Evolutionary conservation across 2,329 filamentous ascomycete genomes (phyloP).

Genomic region (Chalaropsis ovoidea): DNA sequence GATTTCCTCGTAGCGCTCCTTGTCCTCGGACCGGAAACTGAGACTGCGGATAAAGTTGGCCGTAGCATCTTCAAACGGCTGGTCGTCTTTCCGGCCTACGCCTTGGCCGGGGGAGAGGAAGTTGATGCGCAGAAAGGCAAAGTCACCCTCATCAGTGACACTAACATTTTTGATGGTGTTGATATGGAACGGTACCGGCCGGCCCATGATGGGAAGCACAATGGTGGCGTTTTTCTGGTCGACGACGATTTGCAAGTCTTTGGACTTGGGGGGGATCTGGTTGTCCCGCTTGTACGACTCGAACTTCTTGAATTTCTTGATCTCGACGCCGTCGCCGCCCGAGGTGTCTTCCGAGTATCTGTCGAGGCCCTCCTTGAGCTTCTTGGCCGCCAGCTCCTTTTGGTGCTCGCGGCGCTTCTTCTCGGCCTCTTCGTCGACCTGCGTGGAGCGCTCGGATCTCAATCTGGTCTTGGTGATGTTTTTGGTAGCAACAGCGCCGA

Average conservation of each 20-base stretch:
- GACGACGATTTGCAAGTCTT: slow-evolving; percentile 79
- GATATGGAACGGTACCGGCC: slow-evolving; percentile 96
- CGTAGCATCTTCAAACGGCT: slow-evolving; percentile 91
- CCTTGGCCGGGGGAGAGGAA: slow-evolving; percentile 94
- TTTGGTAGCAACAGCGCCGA: slow-evolving; percentile 80
- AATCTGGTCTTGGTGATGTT: slow-evolving; percentile 93
- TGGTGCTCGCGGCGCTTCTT: slow-evolving; percentile 82
- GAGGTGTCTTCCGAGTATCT: slow-evolving; percentile 78
- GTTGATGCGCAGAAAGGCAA: slow-evolving; percentile 89
- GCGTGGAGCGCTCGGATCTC: slow-evolving; percentile 78
- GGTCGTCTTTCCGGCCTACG: slow-evolving; percentile 92
- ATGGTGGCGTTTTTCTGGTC: slow-evolving; percentile 85
- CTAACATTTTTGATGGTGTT: slow-evolving; percentile 97
- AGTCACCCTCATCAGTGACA: slow-evolving; percentile 92
- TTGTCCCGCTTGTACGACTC: slow-evolving; percentile 98
- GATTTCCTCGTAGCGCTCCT: slow-evolving; percentile 80
- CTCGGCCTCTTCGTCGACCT: slow-evolving; percentile 82
- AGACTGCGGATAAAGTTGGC: slow-evolving; percentile 93
- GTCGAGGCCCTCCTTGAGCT: slow-evolving; percentile 77
- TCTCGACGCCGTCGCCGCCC: slow-evolving; percentile 76
- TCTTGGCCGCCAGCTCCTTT: slow-evolving; percentile 75
- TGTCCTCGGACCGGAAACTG: slow-evolving; percentile 86
- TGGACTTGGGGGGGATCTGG: slow-evolving; percentile 72
- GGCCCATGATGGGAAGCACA: slow-evolving; percentile 91
- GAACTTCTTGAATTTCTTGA: slow-evolving; percentile 98